Evolutionary conservation across 306 rosid genomes (phyloP), one percentile per base, ranked within the genome.

Genomic region (Quercus parvula): DNA sequence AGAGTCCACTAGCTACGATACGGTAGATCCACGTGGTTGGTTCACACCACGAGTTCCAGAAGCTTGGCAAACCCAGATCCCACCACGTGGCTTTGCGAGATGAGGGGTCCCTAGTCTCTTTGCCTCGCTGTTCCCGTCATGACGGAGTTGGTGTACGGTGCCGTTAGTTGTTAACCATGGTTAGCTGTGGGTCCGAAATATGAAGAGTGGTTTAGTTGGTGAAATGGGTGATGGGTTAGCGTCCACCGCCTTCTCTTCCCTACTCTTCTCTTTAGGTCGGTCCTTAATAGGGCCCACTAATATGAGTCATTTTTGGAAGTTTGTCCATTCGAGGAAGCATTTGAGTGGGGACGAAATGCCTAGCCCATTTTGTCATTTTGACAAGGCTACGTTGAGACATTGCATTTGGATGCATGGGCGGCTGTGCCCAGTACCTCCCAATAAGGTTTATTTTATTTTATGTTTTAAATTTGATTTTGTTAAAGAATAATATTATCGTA

Each of bases 1-100:
- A 2, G 17, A 27, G 70, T 46, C 25, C 78, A 54, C 76, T 9
- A 56, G 31, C 46, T 12, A 14, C 51, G 11, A 62, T 52, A 2
- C 71, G 14, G 12, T 33, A 31, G 19, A 24, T 73, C 91, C 88
- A 88, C 91, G 91, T 89, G 91, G 77, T 54, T 31, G 70, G 70
- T 18, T 79, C 46, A 28, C 30, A 69, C 67, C 9, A 3, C 30
- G 67, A 81, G 52, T 74, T 75, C 30, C 19, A 3, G 68, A 77
- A 70, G 25, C 78, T 62, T 89, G 88, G 90, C 85, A 75, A 14
- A 9, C 62, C 5, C 3, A 2, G 41, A 72, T 38, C 75, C 64
- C 78, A 67, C 88, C 96, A 87, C 88, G 89, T 84, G 90, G 83
- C 46, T 69, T 5, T 7, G 0, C 27, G 2, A 0, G 61, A 46